Evolutionary conservation across 2,329 filamentous ascomycete genomes (phyloP).

Genomic region (Arthrobotrys entomopaga): DNA sequence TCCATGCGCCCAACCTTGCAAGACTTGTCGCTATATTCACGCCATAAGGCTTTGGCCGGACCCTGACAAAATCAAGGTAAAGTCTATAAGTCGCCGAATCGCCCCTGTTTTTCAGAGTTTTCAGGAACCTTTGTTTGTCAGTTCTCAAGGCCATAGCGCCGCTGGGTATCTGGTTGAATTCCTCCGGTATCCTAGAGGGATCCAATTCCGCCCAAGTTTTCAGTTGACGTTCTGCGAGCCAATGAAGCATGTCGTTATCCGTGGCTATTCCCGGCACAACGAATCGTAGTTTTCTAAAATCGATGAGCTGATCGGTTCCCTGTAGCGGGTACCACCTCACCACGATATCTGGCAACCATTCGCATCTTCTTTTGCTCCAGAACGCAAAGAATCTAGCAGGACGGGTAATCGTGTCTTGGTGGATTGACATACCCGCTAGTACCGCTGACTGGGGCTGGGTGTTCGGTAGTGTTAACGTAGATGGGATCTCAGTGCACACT

Average conservation of each 20-base stretch:
- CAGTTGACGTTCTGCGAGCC: neutral
- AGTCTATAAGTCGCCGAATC: neutral
- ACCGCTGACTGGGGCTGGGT: no score
- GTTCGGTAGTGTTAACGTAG: no score
- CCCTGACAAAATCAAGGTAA: neutral
- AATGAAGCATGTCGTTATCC: neutral
- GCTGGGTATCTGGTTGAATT: neutral
- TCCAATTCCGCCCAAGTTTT: neutral
- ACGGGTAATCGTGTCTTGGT: neutral
- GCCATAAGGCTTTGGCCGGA: neutral
- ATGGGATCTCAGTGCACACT: neutral
- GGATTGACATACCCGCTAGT: neutral
- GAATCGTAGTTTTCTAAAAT: neutral
- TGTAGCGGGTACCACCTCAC: slow-evolving; percentile 4
- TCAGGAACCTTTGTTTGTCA: neutral
- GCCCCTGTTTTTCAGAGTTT: neutral
- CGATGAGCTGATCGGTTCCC: slow-evolving; percentile 2
- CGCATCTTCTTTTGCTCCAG: neutral
- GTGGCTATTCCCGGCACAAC: neutral
- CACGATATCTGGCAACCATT: neutral
- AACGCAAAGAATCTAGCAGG: slow-evolving; percentile 4
- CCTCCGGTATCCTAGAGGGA: neutral
- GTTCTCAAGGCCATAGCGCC: neutral
- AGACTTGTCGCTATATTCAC: neutral
- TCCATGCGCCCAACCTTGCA: neutral